These are phyloP conservation scores for Coemansia sp. DNA, from an alignment of 192 early-diverging fungal genomes.

Conservation along the genomic window DNA sequence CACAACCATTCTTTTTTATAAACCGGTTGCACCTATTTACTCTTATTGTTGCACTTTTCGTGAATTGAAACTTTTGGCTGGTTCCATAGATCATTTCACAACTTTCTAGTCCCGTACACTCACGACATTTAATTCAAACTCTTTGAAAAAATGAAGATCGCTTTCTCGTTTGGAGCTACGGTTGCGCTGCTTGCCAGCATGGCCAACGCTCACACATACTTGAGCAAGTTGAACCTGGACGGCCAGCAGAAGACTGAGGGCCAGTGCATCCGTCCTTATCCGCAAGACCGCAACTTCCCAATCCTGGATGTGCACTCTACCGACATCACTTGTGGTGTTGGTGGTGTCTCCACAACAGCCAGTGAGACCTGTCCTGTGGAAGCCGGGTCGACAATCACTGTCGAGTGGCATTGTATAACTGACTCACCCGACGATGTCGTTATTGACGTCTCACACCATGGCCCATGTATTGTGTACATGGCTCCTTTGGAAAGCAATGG, in stretches of 20 bases:
- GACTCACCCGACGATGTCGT: slow-evolving; percentile 18
- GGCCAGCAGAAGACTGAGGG: slow-evolving; percentile 16
- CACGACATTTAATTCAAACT: too few relatives aligned
- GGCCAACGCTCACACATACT: slow-evolving; percentile 30
- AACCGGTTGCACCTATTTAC: neutral
- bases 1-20: neutral
- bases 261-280: slow-evolving; percentile 33
- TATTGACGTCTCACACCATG: slow-evolving; percentile 19
- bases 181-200: slow-evolving; percentile 15
- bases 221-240: slow-evolving; percentile 22
- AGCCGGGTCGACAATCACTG: slow-evolving; percentile 19
- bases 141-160: slow-evolving; percentile 7
- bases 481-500: slow-evolving; percentile 34
- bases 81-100: slow-evolving; percentile 14
- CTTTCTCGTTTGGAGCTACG: slow-evolving; percentile 4
- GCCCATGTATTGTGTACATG: slow-evolving; percentile 36
- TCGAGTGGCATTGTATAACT: slow-evolving; percentile 36
- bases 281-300: slow-evolving; percentile 20
- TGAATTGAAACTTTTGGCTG: slow-evolving; percentile 20
- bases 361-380: slow-evolving; percentile 21
- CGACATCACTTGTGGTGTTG: slow-evolving; percentile 17
- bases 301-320: slow-evolving; percentile 19
- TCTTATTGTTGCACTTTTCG: slow-evolving; percentile 2
- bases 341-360: slow-evolving; percentile 14
- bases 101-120: neutral